Conservation (phyloP, 2,329 filamentous ascomycete genomes). For the Aureobasidium melanogenum region DNA sequence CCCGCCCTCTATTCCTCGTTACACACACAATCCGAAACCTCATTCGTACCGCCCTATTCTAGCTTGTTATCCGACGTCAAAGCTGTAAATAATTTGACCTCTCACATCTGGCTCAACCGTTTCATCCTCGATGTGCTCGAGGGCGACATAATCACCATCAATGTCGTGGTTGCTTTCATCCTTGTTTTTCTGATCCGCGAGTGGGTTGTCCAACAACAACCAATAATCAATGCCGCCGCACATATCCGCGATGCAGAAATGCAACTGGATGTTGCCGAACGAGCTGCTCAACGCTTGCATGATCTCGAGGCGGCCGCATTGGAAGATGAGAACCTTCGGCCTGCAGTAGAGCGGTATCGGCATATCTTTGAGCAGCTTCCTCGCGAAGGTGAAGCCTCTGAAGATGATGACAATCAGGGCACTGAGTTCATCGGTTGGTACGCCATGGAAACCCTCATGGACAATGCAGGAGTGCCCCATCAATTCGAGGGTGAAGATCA, state of each 20-base stretch:
- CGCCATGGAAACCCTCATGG: slow-evolving; percentile 18
- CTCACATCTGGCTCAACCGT: slow-evolving; percentile 64
- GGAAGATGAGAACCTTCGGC: slow-evolving; percentile 14
- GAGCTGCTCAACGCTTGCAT: slow-evolving; percentile 7
- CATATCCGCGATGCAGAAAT: slow-evolving; percentile 24
- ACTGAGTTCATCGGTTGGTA: slow-evolving; percentile 20
- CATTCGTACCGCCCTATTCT: slow-evolving; percentile 1
- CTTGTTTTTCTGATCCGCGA: slow-evolving; percentile 94
- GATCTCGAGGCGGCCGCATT: slow-evolving; percentile 1
- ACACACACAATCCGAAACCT: background rate
- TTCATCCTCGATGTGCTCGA: slow-evolving; percentile 76
- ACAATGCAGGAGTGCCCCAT: slow-evolving; percentile 18
- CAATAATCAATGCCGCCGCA: slow-evolving; percentile 68
- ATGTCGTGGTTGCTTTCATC: slow-evolving; percentile 90
- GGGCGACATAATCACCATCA: slow-evolving; percentile 84
- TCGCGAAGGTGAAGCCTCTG: background rate
- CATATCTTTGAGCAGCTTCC: background rate
- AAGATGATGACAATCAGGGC: too few species aligned
- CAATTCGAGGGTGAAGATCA: slow-evolving; percentile 2
- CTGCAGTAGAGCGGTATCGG: slow-evolving; percentile 11
- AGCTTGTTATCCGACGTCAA: slow-evolving; percentile 46
- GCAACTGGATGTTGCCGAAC: slow-evolving; percentile 17
- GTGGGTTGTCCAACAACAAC: slow-evolving; percentile 97
- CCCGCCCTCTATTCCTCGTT: background rate
- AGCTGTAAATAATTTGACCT: slow-evolving; percentile 50